Base-by-base conservation (phyloP, 1,284 basidiomycete species). In the Cryptococcus depauperatus region DNA sequence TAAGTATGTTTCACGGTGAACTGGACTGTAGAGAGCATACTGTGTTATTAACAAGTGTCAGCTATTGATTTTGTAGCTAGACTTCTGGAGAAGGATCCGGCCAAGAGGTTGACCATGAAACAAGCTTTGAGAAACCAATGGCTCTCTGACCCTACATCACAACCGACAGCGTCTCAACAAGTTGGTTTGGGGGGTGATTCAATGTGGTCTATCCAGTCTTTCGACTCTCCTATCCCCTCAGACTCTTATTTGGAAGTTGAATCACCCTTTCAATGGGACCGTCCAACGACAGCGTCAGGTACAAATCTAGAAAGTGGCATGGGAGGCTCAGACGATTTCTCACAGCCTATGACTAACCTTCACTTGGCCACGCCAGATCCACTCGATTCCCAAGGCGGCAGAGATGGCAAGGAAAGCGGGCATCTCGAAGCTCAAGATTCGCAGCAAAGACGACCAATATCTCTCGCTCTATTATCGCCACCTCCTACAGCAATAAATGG, bases 41-140 rank as follows among this genome's bases (percentile, higher is more conserved):
- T 37, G 48, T 26, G 35, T 35, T 41, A 73, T 71, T 57, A 2
- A 49, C 54, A 33, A 75, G 46, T 69, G n/a, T 41, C 48, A 70
- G 73, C 64, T 13, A 61, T 69, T 23, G 71, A 77, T 47, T 81
- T 81, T 54, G 73, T 81, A 37, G 47, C 54, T 3, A 53, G 66
- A 0, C 67, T 82, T 2, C 69, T 83, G 9, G 74, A 76, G 22
- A 68, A 70, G 37, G 72, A 80, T 46, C 82, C 83, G 0, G 45
- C 51, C 0, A 51, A 61, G 16, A 77, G 84, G 23, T 77, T 85
- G 74, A 75, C 46, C 3, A 74, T 83, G 46, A 60, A 68, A 2
- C 71, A 76, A 4, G 82, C 83, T 1, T 73, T 81, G 3, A 29
- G 68, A 0, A 83, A 88, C 55, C 75, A 76, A 1, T 87, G 85